These are phyloP conservation scores for Fusarium anguioides DNA, from an alignment of 2,329 filamentous ascomycete genomes.

Conservation along the genomic window DNA sequence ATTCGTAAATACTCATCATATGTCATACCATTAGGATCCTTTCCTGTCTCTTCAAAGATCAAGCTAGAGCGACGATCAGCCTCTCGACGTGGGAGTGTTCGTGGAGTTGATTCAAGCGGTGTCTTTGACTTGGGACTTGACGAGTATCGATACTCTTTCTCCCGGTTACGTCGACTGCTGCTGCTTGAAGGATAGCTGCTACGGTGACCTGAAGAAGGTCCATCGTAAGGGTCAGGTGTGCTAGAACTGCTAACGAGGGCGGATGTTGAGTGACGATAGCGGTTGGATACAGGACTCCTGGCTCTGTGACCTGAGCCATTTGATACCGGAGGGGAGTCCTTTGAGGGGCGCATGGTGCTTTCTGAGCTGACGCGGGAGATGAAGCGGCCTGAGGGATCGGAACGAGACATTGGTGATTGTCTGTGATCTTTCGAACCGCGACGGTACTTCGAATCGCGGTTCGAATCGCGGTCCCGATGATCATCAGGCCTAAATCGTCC, in stretches of 20 bases:
- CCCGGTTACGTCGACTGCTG: slow-evolving; percentile 37
- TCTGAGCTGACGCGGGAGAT: slow-evolving; percentile 34
- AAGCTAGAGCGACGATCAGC: slow-evolving; percentile 31
- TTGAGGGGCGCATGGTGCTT: slow-evolving; percentile 22
- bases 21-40: slow-evolving; percentile 27
- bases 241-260: slow-evolving; percentile 23
- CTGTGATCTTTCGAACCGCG: slow-evolving; percentile 37
- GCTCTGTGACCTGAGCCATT: slow-evolving; percentile 17
- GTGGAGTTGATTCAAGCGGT: slow-evolving; percentile 30
- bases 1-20: slow-evolving; percentile 42
- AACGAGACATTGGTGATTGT: slow-evolving; percentile 25
- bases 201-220: slow-evolving; percentile 15
- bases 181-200: slow-evolving; percentile 15
- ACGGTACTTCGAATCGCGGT: slow-evolving; percentile 31
- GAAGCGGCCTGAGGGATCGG: slow-evolving; percentile 26
- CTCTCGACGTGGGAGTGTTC: slow-evolving; percentile 22
- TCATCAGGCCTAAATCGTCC: slow-evolving; percentile 36
- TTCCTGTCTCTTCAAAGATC: slow-evolving; percentile 27
- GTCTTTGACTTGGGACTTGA: slow-evolving; percentile 40
- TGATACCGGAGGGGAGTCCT: slow-evolving; percentile 27
- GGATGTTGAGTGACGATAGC: slow-evolving; percentile 35
- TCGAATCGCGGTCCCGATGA: slow-evolving; percentile 23
- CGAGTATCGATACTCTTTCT: slow-evolving; percentile 46
- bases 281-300: slow-evolving; percentile 38
- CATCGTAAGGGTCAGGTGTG: slow-evolving; percentile 24